Evolutionary conservation across 2,329 filamentous ascomycete genomes (phyloP), one percentile per base, ranked within the genome.

Genomic region (Epichloe glyceriae): DNA sequence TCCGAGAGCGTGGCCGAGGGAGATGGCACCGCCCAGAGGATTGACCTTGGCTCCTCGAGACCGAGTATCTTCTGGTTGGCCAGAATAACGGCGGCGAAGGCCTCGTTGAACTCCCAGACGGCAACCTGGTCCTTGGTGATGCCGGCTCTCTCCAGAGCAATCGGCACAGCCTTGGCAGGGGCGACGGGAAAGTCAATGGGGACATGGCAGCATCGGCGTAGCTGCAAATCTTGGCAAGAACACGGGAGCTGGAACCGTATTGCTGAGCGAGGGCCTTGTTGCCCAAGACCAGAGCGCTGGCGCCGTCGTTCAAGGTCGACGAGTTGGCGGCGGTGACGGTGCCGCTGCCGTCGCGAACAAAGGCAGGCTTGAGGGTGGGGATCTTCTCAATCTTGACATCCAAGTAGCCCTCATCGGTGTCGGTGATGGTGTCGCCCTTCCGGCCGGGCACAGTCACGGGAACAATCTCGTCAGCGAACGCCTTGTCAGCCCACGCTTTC

Each of bases 61-160:
- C 85, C 87, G 35, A 95, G 78, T 55, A 94, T 89, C 83, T 95
- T 90, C 61, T 88, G 85, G 63, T 97, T 96, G 41, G 91, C 90
- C 65, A 93, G 89, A 67, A 96, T 93, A 33, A 96, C 90, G 4
- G 87, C 88, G 30, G 93, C 91, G 64, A 98, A 98, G 0, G 93
- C 93, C 71, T 98, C 93, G 67, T 98, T 98, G 69, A 98, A 95
- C 67, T 97, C 93, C 91, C 93, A 97, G 20, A 96, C 73, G 5
- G 91, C 83, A 44, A 98, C 88, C 67, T 97, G 86, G 45, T 94
- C 85, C 69, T 90, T 88, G 56, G 81, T 88, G 58, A 98, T 90
- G 11, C 91, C 90, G 1, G 93, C 93, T 52, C 90, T 79, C 68
- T 89, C 79, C 47, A 98, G 75, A 11, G 90, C 90, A 60, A 96